Evolutionary conservation across 1,284 basidiomycete species (phyloP), one percentile per base, ranked within the genome.

Genomic region (Psilocybe mexicana): DNA sequence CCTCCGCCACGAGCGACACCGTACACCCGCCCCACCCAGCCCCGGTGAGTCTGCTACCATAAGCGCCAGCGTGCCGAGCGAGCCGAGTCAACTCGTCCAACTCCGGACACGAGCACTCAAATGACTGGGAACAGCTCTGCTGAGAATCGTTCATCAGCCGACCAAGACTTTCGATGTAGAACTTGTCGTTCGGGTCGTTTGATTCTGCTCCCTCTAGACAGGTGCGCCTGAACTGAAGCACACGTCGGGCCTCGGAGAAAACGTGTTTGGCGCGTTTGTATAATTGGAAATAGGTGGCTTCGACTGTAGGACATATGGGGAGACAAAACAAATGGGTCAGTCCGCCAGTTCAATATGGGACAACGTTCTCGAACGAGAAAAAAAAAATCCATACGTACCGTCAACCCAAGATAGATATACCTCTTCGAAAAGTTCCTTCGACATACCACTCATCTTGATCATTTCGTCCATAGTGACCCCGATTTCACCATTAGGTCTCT

Each of bases 21-120:
- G 90, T 90, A 64, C 92, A 94, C 10, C 94, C 94, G 51, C 94
- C 94, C 93, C 93, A 96, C 30, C 30, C 30, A 4, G 51, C 47
- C 84, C 90, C 90, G 33, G 92, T 93, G 23, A 92, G 72, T 35
- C 91, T 80, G 64, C 86, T 88, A 1, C 93, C 93, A 58, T 87
- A 82, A 6, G 92, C 91, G 8, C 93, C 93, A 2, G 86, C 82
- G 18, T 81, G 75, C 54, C 79, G 74, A n/a, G 83, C 80, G 63
- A 95, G 70, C 68, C 65, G 67, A 10, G 81, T 81, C 12, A 96
- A 79, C 65, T 83, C 72, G 69, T 96, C 85, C 14, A 95, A 76
- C 71, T 93, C 89, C 1, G 84, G 80, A 67, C 89, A 91, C 6
- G 91, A 92, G 71, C 90, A 93, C 62, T 94, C 86, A 68, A 82